Conservation (phyloP, 2,329 filamentous ascomycete species). For the Aspergillaceae sp. region DNA sequence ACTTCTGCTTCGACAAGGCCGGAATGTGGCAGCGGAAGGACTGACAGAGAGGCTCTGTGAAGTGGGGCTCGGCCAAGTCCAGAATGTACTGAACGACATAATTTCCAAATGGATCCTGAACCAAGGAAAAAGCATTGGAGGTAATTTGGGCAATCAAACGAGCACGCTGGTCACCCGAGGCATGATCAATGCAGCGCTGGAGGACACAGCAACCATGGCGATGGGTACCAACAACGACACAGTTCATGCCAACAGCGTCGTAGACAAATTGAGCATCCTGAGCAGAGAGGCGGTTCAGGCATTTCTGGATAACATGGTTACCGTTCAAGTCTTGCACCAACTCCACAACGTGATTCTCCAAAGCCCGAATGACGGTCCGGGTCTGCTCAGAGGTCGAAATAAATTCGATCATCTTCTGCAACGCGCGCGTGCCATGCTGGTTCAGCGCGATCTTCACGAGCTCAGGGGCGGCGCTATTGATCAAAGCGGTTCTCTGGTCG, state of each 20-base stretch:
- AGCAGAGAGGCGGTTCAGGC: slow-evolving; percentile 82
- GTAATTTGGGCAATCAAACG: slow-evolving; percentile 84
- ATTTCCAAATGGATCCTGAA: slow-evolving; percentile 96
- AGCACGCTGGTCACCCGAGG: slow-evolving; percentile 78
- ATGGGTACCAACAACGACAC: slow-evolving; percentile 87
- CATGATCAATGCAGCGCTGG: slow-evolving; percentile 96
- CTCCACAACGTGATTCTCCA: slow-evolving; percentile 77
- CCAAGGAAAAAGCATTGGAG: slow-evolving; percentile 73
- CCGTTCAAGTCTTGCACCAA: slow-evolving; percentile 96
- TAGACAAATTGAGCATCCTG: slow-evolving; percentile 93
- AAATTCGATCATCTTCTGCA: slow-evolving; percentile 99
- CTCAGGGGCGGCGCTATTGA: slow-evolving; percentile 77
- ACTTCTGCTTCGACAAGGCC: slow-evolving; percentile 85
- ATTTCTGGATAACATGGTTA: slow-evolving; percentile 99
- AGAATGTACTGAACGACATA: slow-evolving; percentile 99
- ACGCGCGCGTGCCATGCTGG: slow-evolving; percentile 88
- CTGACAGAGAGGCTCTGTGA: slow-evolving; percentile 79
- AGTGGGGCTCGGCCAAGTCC: slow-evolving; percentile 76
- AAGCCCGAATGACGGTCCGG: slow-evolving; percentile 74
- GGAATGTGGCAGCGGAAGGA: slow-evolving; percentile 67
- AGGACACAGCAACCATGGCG: slow-evolving; percentile 96
- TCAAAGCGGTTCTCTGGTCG: slow-evolving; percentile 85
- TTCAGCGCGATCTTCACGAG: slow-evolving; percentile 93
- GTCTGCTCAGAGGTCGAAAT: slow-evolving; percentile 80
- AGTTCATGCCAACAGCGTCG: slow-evolving; percentile 78